Base-by-base conservation (phyloP, 139 green algal species). In the Coelastrella sp. region DNA sequence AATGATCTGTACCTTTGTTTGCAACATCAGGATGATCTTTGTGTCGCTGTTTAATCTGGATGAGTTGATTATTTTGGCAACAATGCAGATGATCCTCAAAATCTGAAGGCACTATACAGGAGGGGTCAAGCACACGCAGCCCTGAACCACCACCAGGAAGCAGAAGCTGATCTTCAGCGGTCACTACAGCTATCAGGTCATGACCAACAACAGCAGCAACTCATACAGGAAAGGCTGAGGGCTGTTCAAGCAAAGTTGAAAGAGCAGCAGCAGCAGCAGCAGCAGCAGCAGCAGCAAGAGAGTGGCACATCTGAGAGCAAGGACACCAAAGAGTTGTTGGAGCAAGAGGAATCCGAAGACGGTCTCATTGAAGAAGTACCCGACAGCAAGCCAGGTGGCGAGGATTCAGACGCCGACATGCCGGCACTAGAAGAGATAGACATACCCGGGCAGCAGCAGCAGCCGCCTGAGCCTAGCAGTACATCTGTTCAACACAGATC, bases 81-180 rank as follows among this genome's bases (percentile, higher is more conserved):
- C n/a, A 9, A 57, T 59, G 23, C 82, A 93, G 91, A 50, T 21
- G 88, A 93, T 19, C 57, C 86, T 0, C 27, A 78, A 27, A 93
- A 89, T 76, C 50, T 93, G 23, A 94, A 94, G 83, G 90, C 90
- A 8, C 81, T 94, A 17, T 94, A 93, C 88, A 85, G 91, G 17
- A 87, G 91, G 0, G 91, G 91, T 23, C 91, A 94, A 79, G 90
- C 91, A 2, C 66, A 88, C 35, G 60, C 88, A 53, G 87, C 83
- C 25, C 63, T 66, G n/a, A 3, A 79, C 2, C 60, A 84, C 43
- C 77, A 84, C 27, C 15, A 57, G 32, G 64, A 74, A 11, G 89
- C 89, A 5, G 68, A 62, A 4, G 45, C 68, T 1, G 91, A 94
- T 79, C 63, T 94, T 45, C 81, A 87, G 43, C 23, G 40, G 4